These are phyloP conservation scores for Ophiostoma populinum DNA, from an alignment of 2,329 filamentous ascomycete species.

Conservation along the genomic window DNA sequence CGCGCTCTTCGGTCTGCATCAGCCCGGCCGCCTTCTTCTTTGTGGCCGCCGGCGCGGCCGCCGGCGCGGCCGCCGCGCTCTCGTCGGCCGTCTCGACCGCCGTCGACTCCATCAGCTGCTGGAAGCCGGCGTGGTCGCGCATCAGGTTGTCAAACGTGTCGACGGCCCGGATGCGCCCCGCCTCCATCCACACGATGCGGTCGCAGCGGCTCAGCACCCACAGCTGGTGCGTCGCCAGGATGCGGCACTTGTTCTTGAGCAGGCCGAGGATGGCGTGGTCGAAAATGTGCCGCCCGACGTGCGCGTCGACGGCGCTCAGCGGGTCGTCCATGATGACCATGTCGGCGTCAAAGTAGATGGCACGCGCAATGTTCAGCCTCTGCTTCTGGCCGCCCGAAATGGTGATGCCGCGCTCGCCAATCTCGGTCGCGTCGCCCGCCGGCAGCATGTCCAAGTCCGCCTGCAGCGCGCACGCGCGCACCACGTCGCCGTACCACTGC, in stretches of 20 bases:
- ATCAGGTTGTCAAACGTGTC: slow-evolving; percentile 86
- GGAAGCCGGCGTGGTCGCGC: slow-evolving; percentile 59
- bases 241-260: slow-evolving; percentile 72
- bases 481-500: slow-evolving; percentile 68
- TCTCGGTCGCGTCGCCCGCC: slow-evolving; percentile 73
- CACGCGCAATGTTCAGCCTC: slow-evolving; percentile 79
- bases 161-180: slow-evolving; percentile 65
- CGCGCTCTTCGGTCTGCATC: slow-evolving; percentile 58
- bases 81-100: slow-evolving; percentile 51
- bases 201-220: slow-evolving; percentile 86
- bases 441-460: slow-evolving; percentile 89
- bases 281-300: slow-evolving; percentile 63
- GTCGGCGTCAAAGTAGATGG: slow-evolving; percentile 53
- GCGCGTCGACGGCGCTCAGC: slow-evolving; percentile 50
- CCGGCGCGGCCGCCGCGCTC: slow-evolving; percentile 18
- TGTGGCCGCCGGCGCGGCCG: slow-evolving; percentile 16
- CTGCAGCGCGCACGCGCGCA: slow-evolving; percentile 70
- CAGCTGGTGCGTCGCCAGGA: slow-evolving; percentile 87
- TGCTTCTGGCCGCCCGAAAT: slow-evolving; percentile 94
- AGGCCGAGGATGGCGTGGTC: slow-evolving; percentile 86
- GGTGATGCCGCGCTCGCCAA: slow-evolving; percentile 88
- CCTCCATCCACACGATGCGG: slow-evolving; percentile 83
- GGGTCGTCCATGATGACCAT: slow-evolving; percentile 55
- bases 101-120: slow-evolving; percentile 69
- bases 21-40: slow-evolving; percentile 42